phyloP scores from a whole-genome alignment of 2,329 filamentous ascomycete species.

The Verticillium longisporum region DNA sequence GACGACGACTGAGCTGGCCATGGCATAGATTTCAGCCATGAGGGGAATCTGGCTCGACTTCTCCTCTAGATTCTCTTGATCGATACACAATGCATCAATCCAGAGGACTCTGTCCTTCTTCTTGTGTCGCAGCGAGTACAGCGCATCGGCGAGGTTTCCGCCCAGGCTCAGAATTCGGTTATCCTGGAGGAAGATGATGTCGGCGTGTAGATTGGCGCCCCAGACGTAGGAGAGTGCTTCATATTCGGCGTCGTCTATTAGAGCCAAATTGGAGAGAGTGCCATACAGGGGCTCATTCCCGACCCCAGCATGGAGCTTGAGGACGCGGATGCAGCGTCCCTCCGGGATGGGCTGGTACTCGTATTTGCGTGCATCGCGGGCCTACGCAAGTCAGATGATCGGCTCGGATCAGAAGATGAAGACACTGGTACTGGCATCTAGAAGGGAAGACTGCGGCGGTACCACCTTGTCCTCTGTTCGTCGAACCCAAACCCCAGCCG shows the following conservation, averaged over 20 bases:
- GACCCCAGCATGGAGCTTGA: background rate
- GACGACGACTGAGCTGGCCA: constrained; percentile 10
- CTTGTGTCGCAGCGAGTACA: constrained; percentile 10
- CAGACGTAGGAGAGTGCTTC: background rate
- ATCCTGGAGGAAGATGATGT: background rate
- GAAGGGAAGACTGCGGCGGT: background rate
- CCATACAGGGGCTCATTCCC: background rate
- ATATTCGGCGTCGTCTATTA: background rate
- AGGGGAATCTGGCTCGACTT: constrained; percentile 3
- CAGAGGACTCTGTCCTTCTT: constrained; percentile 9
- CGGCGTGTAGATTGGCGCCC: background rate
- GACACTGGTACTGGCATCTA: background rate
- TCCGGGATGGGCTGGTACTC: background rate
- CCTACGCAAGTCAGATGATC: background rate
- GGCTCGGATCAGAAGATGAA: background rate
- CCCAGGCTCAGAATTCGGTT: background rate
- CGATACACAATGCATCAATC: constrained; percentile 19
- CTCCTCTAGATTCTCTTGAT: constrained; percentile 4
- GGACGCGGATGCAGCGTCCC: background rate
- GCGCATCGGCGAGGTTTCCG: constrained; percentile 12
- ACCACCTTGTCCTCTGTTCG: background rate
- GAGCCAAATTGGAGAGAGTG: background rate
- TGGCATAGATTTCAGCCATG: constrained; percentile 13
- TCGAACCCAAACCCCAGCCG: background rate
- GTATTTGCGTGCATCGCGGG: background rate